Evolutionary conservation across 129 eudicot species (phyloP), one percentile per base, ranked within the genome.

Genomic region (Escallonia rubra): DNA sequence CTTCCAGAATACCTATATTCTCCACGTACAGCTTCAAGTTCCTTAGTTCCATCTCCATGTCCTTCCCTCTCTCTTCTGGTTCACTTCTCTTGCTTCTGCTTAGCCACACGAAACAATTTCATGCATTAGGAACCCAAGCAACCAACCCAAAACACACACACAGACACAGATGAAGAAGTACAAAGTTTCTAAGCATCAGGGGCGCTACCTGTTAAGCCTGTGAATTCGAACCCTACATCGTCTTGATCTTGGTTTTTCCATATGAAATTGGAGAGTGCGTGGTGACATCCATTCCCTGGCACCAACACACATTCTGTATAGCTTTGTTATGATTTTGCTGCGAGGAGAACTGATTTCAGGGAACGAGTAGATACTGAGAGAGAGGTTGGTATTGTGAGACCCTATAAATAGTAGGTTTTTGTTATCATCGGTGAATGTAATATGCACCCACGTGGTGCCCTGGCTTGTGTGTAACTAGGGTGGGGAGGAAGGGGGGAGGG

Each of bases 11-110:
- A 70, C 80, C 79, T 41, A 81, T 79, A 73, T 91, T 91, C 81
- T 85, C 87, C 81, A 85, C 76, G 76, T 83, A 91, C 76, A 91
- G 64, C 85, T 78, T 91, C 89, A 91, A 50, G 82, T 91, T 91
- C 84, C 83, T 79, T 45, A 87, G 13, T 75, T 80, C 80, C 90
- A 91, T 75, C 4, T 87, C 75, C 12, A 59, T 60, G 45, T 45
- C 82, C 1, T 40, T 68, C 48, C 34, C 34, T 23, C 34, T 23
- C 34, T 23, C 34, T 23, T 80, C 65, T 63, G 66, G 78, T 73
- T 73, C 82, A 13, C 59, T 3, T 70, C 53, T 70, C 61, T 83
- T 76, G 65, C 61, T 71, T 77, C 75, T 71, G 55, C 56, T 62
- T 14, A 54, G 4, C 4, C 4, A 11, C 59, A 54, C 39, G 12